These are phyloP conservation scores for Odontarrhena argentea DNA, from an alignment of 345 rosid species.

Conservation along the genomic window DNA sequence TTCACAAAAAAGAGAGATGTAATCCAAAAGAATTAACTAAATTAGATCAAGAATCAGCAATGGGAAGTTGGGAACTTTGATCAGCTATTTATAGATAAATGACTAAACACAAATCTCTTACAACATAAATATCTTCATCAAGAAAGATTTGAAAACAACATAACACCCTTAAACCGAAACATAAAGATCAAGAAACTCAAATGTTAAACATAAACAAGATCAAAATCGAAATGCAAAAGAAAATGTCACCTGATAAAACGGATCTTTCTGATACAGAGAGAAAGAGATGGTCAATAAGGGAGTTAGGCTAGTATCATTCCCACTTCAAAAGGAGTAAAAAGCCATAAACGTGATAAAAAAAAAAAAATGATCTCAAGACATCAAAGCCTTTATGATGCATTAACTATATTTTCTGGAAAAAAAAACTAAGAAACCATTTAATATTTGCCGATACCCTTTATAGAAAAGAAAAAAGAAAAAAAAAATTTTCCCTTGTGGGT, in stretches of 20 bases:
- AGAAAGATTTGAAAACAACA: neutral
- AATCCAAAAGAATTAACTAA: constrained; percentile 16
- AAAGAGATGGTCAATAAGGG: constrained; percentile 13
- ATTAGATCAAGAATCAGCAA: constrained; percentile 14
- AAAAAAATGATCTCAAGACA: neutral
- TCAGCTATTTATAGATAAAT: constrained; percentile 29
- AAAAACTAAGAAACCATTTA: too few species aligned
- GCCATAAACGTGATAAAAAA: constrained; percentile 20
- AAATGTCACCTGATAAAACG: constrained; percentile 33
- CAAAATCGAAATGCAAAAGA: constrained; percentile 21
- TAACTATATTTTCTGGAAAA: neutral
- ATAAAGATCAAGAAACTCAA: constrained; percentile 7
- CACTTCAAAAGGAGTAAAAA: constrained; percentile 21
- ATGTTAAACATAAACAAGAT: neutral
- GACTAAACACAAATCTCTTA: constrained; percentile 15
- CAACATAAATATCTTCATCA: neutral
- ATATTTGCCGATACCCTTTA: too few species aligned
- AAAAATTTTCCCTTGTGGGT: too few species aligned
- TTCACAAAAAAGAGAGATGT: neutral
- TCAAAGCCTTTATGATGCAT: neutral
- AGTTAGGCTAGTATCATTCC: constrained; percentile 37
- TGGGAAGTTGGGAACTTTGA: neutral
- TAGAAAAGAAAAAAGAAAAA: too few species aligned
- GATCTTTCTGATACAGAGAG: constrained; percentile 28
- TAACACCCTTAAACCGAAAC: neutral